Evolutionary conservation across 495 filamentous ascomycete genomes (phyloP), one percentile per base, ranked within the genome.

Genomic region (Aspergillus leporis): DNA sequence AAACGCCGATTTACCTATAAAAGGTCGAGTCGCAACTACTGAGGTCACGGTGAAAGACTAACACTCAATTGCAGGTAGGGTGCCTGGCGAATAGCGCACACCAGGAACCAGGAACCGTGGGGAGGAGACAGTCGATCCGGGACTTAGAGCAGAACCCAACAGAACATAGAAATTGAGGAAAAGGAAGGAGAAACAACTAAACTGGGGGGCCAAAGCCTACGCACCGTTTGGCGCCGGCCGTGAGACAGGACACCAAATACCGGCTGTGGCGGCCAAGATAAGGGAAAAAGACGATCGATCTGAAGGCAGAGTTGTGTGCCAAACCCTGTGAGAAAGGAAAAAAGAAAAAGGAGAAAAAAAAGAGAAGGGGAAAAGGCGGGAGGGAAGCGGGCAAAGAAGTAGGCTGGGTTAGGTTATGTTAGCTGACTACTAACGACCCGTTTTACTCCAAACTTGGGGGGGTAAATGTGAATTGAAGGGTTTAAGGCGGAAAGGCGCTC

Each of bases 171-270:
- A 61, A 66, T 70, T 52, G 70, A 62, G 67, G 51, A 62, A 67
- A 54, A 56, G 40, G 58, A 46, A 55, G 40, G 58, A 46, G 53
- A 46, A 56, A 55, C 55, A 60, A 62, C 58, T 66, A 62, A 64
- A 57, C n/a, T 57, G 67, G 68, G 72, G 76, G 76, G 75, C 76
- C 74, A 74, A 76, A 79, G 75, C 76, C 77, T 78, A 80, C 74
- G 77, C 77, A 80, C 77, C 77, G 76, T 79, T 78, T 80, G 77
- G 77, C 77, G 77, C 77, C 77, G 76, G 77, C 71, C 77, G 76
- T 77, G 70, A 81, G 75, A 81, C 76, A 79, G 78, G 78, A 79
- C 78, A 81, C 77, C 78, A 78, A 78, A 71, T 71, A 78, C 74
- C 76, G 78, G 76, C 76, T 78, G 75, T 79, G 78, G 78, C 76